phyloP scores from a whole-genome alignment of 2,329 filamentous ascomycete species.

The Claviceps purpurea region DNA sequence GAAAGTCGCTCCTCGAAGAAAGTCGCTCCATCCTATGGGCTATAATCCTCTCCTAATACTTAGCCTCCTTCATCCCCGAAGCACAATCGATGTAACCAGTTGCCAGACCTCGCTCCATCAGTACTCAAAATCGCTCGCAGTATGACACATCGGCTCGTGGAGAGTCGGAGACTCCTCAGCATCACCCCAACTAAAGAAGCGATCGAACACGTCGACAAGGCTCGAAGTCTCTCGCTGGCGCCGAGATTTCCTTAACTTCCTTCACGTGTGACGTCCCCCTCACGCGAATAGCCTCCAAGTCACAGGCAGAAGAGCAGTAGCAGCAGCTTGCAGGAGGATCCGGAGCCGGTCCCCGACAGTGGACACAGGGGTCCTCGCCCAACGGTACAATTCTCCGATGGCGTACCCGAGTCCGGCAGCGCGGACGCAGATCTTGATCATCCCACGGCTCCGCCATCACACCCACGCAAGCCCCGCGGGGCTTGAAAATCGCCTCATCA shows the following conservation, averaged over 20 bases:
- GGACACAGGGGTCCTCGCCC: slow-evolving; percentile 68
- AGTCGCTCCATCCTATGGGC: no score
- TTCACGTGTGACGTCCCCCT: slow-evolving; percentile 63
- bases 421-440: slow-evolving; percentile 57
- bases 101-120: slow-evolving; percentile 17
- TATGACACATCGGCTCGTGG: slow-evolving; percentile 47
- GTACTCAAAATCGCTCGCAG: slow-evolving; percentile 35
- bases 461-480: slow-evolving; percentile 39
- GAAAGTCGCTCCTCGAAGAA: slow-evolving; percentile 55
- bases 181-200: slow-evolving; percentile 39
- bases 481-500: no score
- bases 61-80: slow-evolving; percentile 51
- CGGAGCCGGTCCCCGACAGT: slow-evolving; percentile 52
- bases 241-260: slow-evolving; percentile 33
- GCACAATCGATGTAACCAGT: slow-evolving; percentile 22
- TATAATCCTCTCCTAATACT: slow-evolving; percentile 58
- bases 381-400: slow-evolving; percentile 90
- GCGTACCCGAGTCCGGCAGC: slow-evolving; percentile 64
- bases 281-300: slow-evolving; percentile 64
- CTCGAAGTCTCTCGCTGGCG: slow-evolving; percentile 39
- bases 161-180: slow-evolving; percentile 34
- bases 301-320: no score
- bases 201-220: slow-evolving; percentile 32
- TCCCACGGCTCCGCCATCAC: slow-evolving; percentile 45
- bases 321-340: slow-evolving; percentile 14